These are phyloP conservation scores for Pythium sukuiense DNA, from an alignment of 352 stramenopile genomes.

Conservation along the genomic window DNA sequence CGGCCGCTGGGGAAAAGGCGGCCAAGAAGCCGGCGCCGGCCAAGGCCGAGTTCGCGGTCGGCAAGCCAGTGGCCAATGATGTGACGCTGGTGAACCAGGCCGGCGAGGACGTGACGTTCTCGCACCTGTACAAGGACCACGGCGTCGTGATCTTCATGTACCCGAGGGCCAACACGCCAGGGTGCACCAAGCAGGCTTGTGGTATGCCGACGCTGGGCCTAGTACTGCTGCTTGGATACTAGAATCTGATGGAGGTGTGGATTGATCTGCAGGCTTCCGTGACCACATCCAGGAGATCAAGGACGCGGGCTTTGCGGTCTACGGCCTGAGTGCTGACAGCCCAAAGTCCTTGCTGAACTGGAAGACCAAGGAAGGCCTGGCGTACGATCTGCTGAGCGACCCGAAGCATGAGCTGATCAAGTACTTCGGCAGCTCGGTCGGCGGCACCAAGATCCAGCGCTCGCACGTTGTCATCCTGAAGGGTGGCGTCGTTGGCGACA, in stretches of 20 bases:
- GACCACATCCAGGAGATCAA: constrained; percentile 84
- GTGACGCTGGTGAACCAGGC: constrained; percentile 79
- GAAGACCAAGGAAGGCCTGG: constrained; percentile 77
- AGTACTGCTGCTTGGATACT: too few species aligned
- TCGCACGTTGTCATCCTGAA: constrained; percentile 85
- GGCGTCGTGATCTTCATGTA: constrained; percentile 91
- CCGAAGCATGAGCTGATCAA: constrained; percentile 80
- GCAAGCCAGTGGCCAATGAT: constrained; percentile 52
- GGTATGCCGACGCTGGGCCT: constrained; percentile 34
- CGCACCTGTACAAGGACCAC: constrained; percentile 72
- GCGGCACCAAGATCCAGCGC: constrained; percentile 75
- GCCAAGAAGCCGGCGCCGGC: constrained; percentile 45
- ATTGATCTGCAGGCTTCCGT: constrained; percentile 59
- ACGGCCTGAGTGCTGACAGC: constrained; percentile 75
- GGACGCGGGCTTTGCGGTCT: constrained; percentile 77
- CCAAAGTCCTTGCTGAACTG: constrained; percentile 73
- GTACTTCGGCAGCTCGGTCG: constrained; percentile 85
- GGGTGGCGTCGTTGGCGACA: constrained; percentile 74
- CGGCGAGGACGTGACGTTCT: constrained; percentile 49
- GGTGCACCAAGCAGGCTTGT: constrained; percentile 88
- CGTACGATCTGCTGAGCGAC: constrained; percentile 83
- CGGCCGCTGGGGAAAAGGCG: constrained; percentile 28
- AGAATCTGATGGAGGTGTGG: neutral
- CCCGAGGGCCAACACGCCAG: constrained; percentile 80
- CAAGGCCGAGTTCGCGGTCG: constrained; percentile 35